Percentiles rank a stretch among this genome's conserved stretches.
phyloP scores from a whole-genome alignment of 2,329 filamentous ascomycete genomes.

The Fusarium sublunatum region DNA sequence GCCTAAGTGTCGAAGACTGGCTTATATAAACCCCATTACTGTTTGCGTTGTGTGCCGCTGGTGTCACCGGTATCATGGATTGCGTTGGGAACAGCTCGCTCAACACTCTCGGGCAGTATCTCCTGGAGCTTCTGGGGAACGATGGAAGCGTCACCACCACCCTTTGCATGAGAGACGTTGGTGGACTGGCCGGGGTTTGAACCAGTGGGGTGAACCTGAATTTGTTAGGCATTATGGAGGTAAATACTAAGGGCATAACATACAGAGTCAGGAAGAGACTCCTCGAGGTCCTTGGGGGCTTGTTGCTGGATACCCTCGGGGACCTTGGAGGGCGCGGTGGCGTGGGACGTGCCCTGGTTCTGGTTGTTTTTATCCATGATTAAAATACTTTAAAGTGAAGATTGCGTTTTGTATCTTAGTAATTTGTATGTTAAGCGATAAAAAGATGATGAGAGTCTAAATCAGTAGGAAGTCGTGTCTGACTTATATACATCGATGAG shows the following conservation, averaged over 20 bases:
- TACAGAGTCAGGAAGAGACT: slow-evolving; percentile 40
- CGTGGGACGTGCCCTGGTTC: slow-evolving; percentile 38
- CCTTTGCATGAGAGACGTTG: slow-evolving; percentile 37
- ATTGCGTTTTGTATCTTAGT: not conserved
- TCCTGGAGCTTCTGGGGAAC: slow-evolving; percentile 43
- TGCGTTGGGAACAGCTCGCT: slow-evolving; percentile 34
- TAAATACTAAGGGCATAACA: fast-evolving
- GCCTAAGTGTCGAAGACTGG: not conserved
- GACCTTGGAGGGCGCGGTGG: slow-evolving; percentile 37
- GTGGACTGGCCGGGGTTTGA: slow-evolving; percentile 28
- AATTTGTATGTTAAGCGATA: not conserved
- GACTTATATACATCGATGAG: not conserved
- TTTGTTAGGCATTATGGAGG: not conserved
- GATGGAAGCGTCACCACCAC: slow-evolving; percentile 29
- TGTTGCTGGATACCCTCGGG: slow-evolving; percentile 32
- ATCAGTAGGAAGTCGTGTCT: not conserved
- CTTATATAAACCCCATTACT: not conserved
- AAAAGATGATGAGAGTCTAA: not conserved
- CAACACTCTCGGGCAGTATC: slow-evolving; percentile 38
- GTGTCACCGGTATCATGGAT: slow-evolving; percentile 41
- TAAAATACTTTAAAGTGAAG: not conserved
- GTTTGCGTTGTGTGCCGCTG: slow-evolving; percentile 6
- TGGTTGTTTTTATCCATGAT: slow-evolving; percentile 16
- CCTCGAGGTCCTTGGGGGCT: slow-evolving; percentile 28
- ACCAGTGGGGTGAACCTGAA: slow-evolving; percentile 39